phyloP scores from a whole-genome alignment of 1,284 basidiomycete species.

The Trichosporon coremiiforme region DNA sequence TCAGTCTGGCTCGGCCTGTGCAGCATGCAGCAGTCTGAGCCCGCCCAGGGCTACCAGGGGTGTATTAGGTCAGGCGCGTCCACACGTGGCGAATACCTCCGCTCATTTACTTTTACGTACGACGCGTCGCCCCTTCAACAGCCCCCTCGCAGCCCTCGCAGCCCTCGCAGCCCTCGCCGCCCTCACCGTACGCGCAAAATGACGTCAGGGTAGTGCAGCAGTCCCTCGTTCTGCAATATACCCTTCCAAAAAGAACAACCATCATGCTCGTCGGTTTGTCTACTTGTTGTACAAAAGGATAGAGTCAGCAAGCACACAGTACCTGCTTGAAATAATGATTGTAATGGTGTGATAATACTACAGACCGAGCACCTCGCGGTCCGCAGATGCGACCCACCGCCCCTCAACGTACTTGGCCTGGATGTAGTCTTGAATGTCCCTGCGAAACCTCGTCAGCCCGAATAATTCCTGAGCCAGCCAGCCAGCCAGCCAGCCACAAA shows the following conservation, averaged over 20 bases:
- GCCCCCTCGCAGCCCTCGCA: too few relatives aligned
- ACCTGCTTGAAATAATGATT: background rate
- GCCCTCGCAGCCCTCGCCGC: too few relatives aligned
- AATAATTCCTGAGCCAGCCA: background rate
- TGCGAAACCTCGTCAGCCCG: constrained; percentile 17
- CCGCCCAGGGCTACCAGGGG: background rate
- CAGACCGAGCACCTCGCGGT: constrained; percentile 35
- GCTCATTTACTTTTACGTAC: constrained; percentile 9
- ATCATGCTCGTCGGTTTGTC: too few relatives aligned
- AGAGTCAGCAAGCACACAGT: background rate
- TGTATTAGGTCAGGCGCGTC: constrained; percentile 2
- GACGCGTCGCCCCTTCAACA: background rate
- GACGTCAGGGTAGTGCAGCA: background rate
- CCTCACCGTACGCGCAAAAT: background rate
- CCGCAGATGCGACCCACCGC: constrained; percentile 44
- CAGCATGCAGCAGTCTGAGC: background rate
- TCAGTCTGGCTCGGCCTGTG: too few relatives aligned
- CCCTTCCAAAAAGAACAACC: too few relatives aligned
- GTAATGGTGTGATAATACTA: background rate
- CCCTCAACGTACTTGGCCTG: constrained; percentile 57
- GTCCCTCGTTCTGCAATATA: background rate
- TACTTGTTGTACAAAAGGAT: too few relatives aligned
- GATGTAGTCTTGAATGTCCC: constrained; percentile 51
- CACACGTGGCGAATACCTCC: constrained; percentile 3
- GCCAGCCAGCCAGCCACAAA: background rate